These are phyloP conservation scores for Holtermannia corniformis DNA, from an alignment of 768 basidiomycete genomes.

Conservation along the genomic window DNA sequence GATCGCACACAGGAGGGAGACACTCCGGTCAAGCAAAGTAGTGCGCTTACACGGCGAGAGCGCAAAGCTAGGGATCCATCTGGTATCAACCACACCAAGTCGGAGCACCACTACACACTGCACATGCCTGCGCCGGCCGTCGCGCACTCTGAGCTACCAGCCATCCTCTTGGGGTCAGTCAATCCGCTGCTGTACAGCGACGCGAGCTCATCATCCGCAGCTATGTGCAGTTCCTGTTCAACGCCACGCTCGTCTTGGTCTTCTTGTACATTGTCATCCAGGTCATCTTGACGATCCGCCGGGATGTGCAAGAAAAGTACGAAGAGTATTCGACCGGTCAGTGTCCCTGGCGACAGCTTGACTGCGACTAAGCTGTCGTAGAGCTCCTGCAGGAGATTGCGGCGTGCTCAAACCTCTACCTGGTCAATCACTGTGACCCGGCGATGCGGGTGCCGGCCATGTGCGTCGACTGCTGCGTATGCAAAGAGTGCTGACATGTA, in stretches of 20 bases:
- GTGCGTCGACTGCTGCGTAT: constrained; percentile 32
- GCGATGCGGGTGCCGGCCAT: constrained; percentile 72
- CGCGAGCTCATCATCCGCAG: constrained; percentile 43
- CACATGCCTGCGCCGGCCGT: constrained; percentile 30
- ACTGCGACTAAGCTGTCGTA: constrained; percentile 11
- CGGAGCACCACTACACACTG: constrained; percentile 32
- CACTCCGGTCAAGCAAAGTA: no score
- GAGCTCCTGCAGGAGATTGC: constrained; percentile 90
- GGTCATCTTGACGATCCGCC: constrained; percentile 80
- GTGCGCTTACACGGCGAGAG: no score
- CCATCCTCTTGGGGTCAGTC: constrained; percentile 73
- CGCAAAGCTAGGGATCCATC: constrained; percentile 8
- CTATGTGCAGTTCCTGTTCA: constrained; percentile 92
- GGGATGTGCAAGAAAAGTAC: constrained; percentile 79
- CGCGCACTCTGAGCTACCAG: constrained; percentile 49
- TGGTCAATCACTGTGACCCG: constrained; percentile 68
- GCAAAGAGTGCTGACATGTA: background rate
- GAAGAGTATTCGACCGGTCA: constrained; percentile 79
- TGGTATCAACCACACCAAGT: constrained; percentile 15
- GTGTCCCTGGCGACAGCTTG: constrained; percentile 22
- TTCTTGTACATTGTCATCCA: constrained; percentile 76
- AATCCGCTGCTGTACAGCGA: background rate
- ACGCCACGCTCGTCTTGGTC: constrained; percentile 68
- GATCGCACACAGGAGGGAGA: no score
- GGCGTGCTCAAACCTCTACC: constrained; percentile 69